Base-by-base conservation (phyloP, 768 basidiomycete species). In the Termitomyces sp. region DNA sequence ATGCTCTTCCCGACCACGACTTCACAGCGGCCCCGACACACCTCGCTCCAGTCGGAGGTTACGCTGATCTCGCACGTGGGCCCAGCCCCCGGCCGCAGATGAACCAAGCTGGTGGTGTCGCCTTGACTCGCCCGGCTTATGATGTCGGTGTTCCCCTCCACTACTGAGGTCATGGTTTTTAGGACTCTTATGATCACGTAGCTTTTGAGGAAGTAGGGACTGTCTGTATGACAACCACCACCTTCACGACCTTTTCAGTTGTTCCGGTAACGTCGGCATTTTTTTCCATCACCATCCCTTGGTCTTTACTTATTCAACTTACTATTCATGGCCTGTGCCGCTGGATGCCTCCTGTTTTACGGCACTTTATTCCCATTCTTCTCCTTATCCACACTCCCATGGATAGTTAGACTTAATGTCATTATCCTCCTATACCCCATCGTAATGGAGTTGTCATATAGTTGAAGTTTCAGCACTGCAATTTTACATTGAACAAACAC, bases 11-110 rank as follows among this genome's bases (percentile, higher is more conserved):
- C 38, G 81, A 89, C 16, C 89, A 91, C 64, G 90, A 92, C 68
- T 90, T 89, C 67, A 89, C 88, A 32, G 78, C 86, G 50, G 84
- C 83, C 23, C 65, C 83, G 23, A 58, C 76, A 15, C 64, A 72
- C 47, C 75, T 85, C 42, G 83, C 84, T 13, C 82, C 88, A 23
- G 82, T 88, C 53, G 89, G 88, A 54, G 89, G 88, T 20, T 93
- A 93, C 63, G 91, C 89, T 44, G 89, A 92, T 66, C 78, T 91
- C 44, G 79, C 88, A 53, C 87, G 90, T 57, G 90, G 88, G 31
- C 75, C 84, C 9, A 88, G 83, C 69, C 83, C 86, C 16, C 79
- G 81, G 57, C 89, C 88, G 16, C 79, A 73, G 54, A 85, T 86
- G 84, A 73, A 77, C 48, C 77, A 85, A 64, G 54, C 80, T 32